Base-by-base conservation (phyloP, 768 basidiomycete species). In the Boletus reticulatus region DNA sequence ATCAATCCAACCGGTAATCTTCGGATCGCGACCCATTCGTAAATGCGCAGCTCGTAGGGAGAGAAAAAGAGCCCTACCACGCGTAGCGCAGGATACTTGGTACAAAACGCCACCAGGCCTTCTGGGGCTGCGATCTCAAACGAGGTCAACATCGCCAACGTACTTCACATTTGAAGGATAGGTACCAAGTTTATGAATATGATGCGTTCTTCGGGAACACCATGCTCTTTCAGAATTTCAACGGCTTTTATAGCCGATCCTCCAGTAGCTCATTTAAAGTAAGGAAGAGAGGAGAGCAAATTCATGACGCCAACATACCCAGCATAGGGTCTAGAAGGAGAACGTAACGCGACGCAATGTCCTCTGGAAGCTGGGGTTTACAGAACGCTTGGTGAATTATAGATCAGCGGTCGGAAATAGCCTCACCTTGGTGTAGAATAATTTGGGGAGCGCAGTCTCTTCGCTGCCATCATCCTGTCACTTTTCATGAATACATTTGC, bases 241-340 rank as follows among this genome's bases (percentile, higher is more conserved):
- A 98, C 89, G 0, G 97, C 97, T 69, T 98, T 98, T 73, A 95
- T 94, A 9, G 95, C 96, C 6, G 95, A 98, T 43, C 97, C 97
- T 24, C 97, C 97, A 1, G 96, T 98, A 0, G 96, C 96, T 82
- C 59, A 27, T 38, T 20, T 20, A 42, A 13, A 27, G 32, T 20
- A 31, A 51, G 51, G 27, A 46, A 9, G 13, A 8, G 32, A 43
- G n/a, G 3, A 10, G n/a, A n/a, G 11, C 24, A 17, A 34, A 7
- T 39, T 17, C 19, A 32, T 42, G 19, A 36, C 8, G 17, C 3
- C 13, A 37, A 62, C 86, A 49, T 64, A 93, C 94, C 93, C 46
- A 98, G 84, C 96, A 99, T 99, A 0, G 96, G 96, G 70, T 99
- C 96, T 20, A 99, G 83, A 14, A 99, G 84, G 37, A 99, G 84